Evolutionary conservation across 768 basidiomycete species (phyloP), one percentile per base, ranked within the genome.

Genomic region (Termitomyces sp.): DNA sequence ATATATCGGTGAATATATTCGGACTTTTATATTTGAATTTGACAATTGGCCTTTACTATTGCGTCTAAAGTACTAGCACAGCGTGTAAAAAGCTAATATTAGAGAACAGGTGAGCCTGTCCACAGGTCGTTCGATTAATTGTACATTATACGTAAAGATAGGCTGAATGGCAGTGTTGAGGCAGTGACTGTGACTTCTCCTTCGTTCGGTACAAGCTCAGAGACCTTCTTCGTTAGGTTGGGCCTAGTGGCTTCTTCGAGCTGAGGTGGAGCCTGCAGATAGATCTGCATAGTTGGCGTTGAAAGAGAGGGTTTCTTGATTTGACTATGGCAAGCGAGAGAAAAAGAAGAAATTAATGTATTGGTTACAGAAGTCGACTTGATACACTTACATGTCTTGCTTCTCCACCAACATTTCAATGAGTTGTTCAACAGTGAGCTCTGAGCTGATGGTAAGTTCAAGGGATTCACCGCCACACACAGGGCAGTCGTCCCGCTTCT

Each of bases 261-360:
- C 69, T 94, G 92, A 5, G 94, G 92, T 8, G 97, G 96, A 1
- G 92, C 92, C 73, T 96, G 94, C 72, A 95, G 86, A 79, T 97
- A 99, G 42, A 98, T 87, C 40, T 89, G 91, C 66, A 81, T 84
- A 24, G 81, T 82, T 6, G 86, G 80, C 0, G 88, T 85, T 4
- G 96, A 92, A 18, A 99, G 74, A 0, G 97, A 98, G 0, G 97
- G 97, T 70, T 89, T 94, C 78, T 95, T 96, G 77, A 98, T 90
- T 86, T 98, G 97, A 65, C 97, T 99, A 60, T 6, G 13, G 35
- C 33, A 35, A 57, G 36, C 24, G 32, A 24, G 58, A 65, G n/a
- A 60, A 35, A 13, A 32, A 28, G 4, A 67, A 57, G 46, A 40
- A 40, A 60, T 65, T 35, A 59, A 48, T 32, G 35, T 52, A 24